A percentile compares a stretch with the other conserved stretches of the same genome.
Evolutionary conservation across 192 early-diverging fungal genomes (phyloP).

Genomic region (Chytriomyces sp.): DNA sequence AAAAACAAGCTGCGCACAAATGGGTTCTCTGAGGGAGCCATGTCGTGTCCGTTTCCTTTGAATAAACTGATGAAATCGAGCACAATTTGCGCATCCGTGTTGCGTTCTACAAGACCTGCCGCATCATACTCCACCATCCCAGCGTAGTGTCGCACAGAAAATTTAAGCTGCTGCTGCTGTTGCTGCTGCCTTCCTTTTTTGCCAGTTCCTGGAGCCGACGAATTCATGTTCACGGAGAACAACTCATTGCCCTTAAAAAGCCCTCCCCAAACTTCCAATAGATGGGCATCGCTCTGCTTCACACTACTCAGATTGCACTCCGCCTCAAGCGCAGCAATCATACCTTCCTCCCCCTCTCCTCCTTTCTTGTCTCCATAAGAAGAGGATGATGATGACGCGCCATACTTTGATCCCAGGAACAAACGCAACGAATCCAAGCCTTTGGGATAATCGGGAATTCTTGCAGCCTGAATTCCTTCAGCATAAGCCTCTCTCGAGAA

Average conservation of each 20-base stretch:
- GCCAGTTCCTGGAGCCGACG: conserved; percentile 13
- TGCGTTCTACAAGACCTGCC: conserved; percentile 78
- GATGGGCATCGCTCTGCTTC: conserved; percentile 30
- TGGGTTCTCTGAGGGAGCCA: conserved; percentile 63
- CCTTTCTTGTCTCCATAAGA: neutral
- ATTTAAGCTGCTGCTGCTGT: conserved; percentile 42
- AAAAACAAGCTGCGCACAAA: conserved; percentile 80
- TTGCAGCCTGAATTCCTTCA: conserved; percentile 51
- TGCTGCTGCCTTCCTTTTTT: neutral
- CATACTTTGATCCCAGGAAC: conserved; percentile 47
- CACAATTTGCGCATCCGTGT: conserved; percentile 63
- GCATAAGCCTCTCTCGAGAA: conserved; percentile 56
- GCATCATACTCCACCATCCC: conserved; percentile 79
- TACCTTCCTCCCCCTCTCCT: neutral
- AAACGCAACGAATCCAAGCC: conserved; percentile 61
- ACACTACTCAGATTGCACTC: conserved; percentile 8
- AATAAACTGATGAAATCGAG: conserved; percentile 87
- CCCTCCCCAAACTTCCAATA: conserved; percentile 27
- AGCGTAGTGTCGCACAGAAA: conserved; percentile 79
- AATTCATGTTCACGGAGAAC: conserved; percentile 28
- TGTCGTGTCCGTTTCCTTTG: conserved; percentile 56
- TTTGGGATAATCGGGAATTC: conserved; percentile 27
- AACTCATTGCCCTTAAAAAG: conserved; percentile 14
- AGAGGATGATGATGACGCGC: conserved; percentile 3
- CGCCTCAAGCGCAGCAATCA: conserved; percentile 32